Evolutionary conservation across 768 basidiomycete species (phyloP).

Genomic region (Mycena pura): DNA sequence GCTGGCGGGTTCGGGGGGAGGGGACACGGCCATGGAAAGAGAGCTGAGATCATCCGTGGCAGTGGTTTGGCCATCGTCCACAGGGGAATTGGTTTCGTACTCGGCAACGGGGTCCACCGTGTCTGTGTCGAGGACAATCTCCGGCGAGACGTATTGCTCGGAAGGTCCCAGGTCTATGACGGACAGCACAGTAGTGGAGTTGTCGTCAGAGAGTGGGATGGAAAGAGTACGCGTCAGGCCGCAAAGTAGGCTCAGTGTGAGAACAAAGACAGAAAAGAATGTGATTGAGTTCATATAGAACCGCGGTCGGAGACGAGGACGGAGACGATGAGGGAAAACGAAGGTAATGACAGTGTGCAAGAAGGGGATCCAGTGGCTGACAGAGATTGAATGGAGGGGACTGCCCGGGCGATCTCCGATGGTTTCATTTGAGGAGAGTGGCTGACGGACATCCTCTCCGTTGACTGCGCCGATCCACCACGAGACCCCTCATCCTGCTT

Average conservation of each 20-base stretch:
- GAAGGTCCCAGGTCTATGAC: background rate
- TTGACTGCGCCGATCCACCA: no score
- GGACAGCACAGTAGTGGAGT: background rate
- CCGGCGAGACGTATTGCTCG: background rate
- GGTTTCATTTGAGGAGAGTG: no score
- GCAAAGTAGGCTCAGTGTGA: slow-evolving; percentile 14
- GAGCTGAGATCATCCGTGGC: background rate
- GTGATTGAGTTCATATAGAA: slow-evolving; percentile 4
- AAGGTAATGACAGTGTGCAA: no score
- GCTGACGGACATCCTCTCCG: no score
- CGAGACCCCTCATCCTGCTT: no score
- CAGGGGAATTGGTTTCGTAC: background rate
- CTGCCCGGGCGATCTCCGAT: no score
- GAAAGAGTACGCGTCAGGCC: slow-evolving; percentile 3
- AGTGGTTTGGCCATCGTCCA: background rate
- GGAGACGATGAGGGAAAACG: no score
- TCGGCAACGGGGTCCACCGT: slow-evolving; percentile 1
- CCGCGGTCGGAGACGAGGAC: background rate
- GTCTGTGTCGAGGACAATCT: slow-evolving; percentile 1
- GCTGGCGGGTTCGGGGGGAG: background rate
- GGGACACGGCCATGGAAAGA: background rate
- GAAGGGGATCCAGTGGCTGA: slow-evolving; percentile 6
- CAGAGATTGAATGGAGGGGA: background rate
- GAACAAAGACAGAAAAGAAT: slow-evolving; percentile 6
- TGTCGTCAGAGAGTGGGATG: slow-evolving; percentile 10